Conservation (phyloP, 2,329 filamentous ascomycete genomes). For the Botrytis porri region DNA sequence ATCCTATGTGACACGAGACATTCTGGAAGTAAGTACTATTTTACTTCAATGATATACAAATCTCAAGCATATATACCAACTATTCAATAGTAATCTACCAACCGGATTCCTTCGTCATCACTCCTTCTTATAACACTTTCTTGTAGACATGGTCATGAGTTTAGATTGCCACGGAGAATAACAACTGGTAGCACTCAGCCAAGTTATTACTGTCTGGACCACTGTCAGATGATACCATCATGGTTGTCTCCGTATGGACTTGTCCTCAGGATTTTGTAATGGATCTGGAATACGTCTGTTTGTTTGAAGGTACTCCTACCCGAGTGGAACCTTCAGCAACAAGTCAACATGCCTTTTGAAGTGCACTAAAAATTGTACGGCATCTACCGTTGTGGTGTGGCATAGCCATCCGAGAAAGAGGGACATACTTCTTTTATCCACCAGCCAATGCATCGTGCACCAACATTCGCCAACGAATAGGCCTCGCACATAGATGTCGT, state of each 20-base stretch:
- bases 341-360: no score
- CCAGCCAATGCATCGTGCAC: conserved; percentile 64
- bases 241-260: no score
- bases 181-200: neutral
- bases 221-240: no score
- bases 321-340: neutral
- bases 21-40: neutral
- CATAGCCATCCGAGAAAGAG: conserved; percentile 68
- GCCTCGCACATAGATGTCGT: conserved; percentile 77
- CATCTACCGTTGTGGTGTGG: neutral
- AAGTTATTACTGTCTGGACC: neutral
- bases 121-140: neutral
- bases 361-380: neutral
- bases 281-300: no score
- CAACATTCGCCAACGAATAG: conserved; percentile 82
- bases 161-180: no score
- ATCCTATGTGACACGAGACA: neutral
- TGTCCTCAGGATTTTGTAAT: no score
- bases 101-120: neutral
- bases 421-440: conserved; percentile 88
- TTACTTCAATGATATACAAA: neutral
- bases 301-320: neutral
- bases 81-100: rapidly evolving
- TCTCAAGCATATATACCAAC: neutral
- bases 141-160: no score